phyloP scores from a whole-genome alignment of 257 asterid genomes.

The Capsicum rhomboideum region DNA sequence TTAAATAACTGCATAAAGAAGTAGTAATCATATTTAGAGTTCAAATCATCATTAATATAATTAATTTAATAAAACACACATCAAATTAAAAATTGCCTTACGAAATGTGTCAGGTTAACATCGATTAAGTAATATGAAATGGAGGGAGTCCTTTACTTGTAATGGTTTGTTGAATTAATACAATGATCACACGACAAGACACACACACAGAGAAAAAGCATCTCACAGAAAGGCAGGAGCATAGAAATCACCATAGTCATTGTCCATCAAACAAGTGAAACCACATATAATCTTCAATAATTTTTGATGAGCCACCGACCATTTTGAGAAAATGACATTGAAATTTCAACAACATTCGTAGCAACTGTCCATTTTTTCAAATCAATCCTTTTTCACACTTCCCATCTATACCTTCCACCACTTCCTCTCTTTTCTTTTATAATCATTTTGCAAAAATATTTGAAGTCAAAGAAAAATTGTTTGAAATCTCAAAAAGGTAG shows the following conservation, averaged over 20 bases:
- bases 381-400: not conserved
- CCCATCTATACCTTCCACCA: not conserved
- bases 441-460: no score
- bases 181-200: not conserved
- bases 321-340: not conserved
- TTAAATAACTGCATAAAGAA: no score
- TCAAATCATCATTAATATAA: no score
- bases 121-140: no score
- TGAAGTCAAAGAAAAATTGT: no score
- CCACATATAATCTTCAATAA: not conserved
- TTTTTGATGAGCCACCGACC: not conserved
- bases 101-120: no score
- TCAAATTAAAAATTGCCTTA: no score
- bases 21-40: no score
- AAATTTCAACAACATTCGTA: not conserved
- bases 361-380: not conserved
- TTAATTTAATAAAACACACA: no score
- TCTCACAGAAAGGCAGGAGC: not conserved
- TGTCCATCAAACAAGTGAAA: not conserved
- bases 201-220: not conserved
- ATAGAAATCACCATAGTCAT: not conserved
- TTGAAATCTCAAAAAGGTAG: no score
- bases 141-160: not conserved
- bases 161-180: not conserved
- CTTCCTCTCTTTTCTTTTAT: not conserved